phyloP scores from a whole-genome alignment of 176 grass and related monocot species.

The Lolium rigidum region DNA sequence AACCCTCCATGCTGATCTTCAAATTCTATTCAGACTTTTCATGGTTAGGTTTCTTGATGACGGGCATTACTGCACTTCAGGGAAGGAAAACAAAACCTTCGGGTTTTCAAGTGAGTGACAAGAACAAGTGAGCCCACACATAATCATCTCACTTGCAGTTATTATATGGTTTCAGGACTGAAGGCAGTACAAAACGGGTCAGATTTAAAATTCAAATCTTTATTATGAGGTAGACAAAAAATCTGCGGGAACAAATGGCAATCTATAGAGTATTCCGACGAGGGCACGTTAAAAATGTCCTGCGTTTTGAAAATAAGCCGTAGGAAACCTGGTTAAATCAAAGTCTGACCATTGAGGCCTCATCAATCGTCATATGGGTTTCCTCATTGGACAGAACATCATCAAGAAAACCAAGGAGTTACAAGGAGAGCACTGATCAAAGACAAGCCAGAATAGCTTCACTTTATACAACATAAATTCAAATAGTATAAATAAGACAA shows the following conservation, averaged over 20 bases:
- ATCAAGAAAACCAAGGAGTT: not conserved
- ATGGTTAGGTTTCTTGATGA: not conserved
- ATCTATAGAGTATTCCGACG: not conserved
- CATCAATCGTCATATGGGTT: not conserved
- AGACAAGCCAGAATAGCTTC: not conserved
- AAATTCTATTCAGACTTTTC: not conserved
- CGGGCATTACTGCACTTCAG: not conserved
- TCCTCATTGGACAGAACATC: not conserved
- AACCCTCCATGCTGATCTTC: not conserved
- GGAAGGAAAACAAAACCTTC: not conserved
- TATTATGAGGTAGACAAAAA: not conserved
- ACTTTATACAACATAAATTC: not conserved
- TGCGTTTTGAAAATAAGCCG: not conserved
- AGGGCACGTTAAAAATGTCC: no score
- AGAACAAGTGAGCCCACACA: not conserved
- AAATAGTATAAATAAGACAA: not conserved
- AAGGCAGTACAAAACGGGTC: not conserved
- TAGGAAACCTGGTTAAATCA: not conserved
- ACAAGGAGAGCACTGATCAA: not conserved
- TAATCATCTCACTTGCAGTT: not conserved
- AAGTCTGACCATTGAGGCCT: not conserved
- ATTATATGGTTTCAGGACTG: not conserved
- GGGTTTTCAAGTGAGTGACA: not conserved
- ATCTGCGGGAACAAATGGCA: slow-evolving; percentile 19
- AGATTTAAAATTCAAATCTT: not conserved